Base-by-base conservation (phyloP, 129 eudicot species). In the Escallonia herrerae region DNA sequence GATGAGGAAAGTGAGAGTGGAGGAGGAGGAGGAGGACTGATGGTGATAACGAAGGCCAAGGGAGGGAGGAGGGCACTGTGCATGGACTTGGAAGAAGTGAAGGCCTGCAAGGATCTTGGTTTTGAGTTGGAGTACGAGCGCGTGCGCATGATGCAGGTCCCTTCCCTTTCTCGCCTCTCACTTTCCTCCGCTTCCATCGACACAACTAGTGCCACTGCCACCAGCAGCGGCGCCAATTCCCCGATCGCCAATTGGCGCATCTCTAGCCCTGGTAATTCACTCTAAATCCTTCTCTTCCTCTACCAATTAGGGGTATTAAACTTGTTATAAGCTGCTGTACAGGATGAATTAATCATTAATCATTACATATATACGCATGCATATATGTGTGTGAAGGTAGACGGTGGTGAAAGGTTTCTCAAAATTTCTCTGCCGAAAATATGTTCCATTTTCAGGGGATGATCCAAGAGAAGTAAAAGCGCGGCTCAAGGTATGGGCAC, bases 31-130 rank as follows among this genome's bases (percentile, higher is more conserved):
- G 70, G 54, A 42, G 52, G 71, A 43, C 15, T 43, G 62, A 2
- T 15, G 58, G 65, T 72, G 12, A 63, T 63, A 14, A 72, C 76
- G 7, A 72, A 63, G 49, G 48, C 76, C 0, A 72, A 45, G 47
- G 76, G 76, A 44, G 76, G 76, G 40, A 65, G n/a, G 40, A 65
- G 62, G 59, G 44, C 63, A 1, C 38, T 72, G 40, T 56, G 64
- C 46, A 63, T 72, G 76, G 70, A 72, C 5, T 22, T 64, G 69
- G 76, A 72, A 10, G 76, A 72, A 63, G 63, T 72, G 42, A 63
- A 72, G 58, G 76, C 76, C 2, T 72, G 76, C 43, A 64, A 58
- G n/a, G 76, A 72, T 46, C 69, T 72, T 33, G 76, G 76, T 2
- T 72, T 72, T n/a, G 76, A 72, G 33, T 47, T 72, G 15, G 76